Evolutionary conservation across 352 stramenopile genomes (phyloP), one percentile per base, ranked within the genome.

Genomic region (Phytopythium aichiense): DNA sequence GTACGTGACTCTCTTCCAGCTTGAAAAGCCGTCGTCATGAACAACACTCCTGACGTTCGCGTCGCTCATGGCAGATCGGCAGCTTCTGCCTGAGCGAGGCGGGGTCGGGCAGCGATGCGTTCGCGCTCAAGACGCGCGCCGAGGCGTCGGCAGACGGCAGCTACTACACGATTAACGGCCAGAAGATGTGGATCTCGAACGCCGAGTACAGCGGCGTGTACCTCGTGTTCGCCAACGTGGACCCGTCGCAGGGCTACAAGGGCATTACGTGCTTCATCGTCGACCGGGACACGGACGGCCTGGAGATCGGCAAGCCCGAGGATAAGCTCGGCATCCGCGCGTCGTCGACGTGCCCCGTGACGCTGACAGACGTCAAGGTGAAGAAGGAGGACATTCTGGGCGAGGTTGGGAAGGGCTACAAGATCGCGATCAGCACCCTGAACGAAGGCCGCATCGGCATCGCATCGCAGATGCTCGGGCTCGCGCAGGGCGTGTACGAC

Each of bases 141-240:
- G 84, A 88, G 2, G 70, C 69, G 30, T 98, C 87, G 23, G 51
- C 77, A 0, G 94, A 98, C 65, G 89, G 88, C 55, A 97, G 84
- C 52, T 97, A 97, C 69, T 99, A 95, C 74, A 97, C 89, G 20
- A 72, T 99, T 13, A 98, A 89, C 71, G 97, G 97, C 25, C 88
- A 91, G 52, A 99, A 99, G 74, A 88, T 98, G 72, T 99, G 97
- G 97, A 99, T 99, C 67, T 98, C 94, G 37, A 99, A 99, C 74
- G 92, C 91, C 15, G 92, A 93, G 63, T 96, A 99, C 65, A 85
- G 96, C 20, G 94, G 94, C 7, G 87, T 99, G 1, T 98, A 98
- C 74, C 76, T 99, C 38, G 94, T 99, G 16, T 99, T 99, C 77
- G 96, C 96, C 13, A 99, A 98, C 66, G 85, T 87, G 11, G 88